These are phyloP conservation scores for Astrothelium macrocarpum DNA, from an alignment of 495 filamentous ascomycete species.

Conservation along the genomic window DNA sequence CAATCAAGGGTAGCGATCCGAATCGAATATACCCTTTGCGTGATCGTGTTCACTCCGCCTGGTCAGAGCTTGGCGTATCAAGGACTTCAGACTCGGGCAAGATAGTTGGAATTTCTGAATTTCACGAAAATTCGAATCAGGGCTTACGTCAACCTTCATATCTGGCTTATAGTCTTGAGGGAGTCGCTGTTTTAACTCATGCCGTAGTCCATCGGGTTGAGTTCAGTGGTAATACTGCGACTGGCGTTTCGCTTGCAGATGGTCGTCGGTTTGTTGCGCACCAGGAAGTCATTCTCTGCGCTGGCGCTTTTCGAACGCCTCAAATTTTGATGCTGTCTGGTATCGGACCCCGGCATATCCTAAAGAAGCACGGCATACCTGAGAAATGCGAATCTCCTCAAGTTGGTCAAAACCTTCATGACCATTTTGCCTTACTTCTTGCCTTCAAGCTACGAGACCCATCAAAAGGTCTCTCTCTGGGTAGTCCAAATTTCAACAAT, in stretches of 20 bases:
- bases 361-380: constrained; percentile 14
- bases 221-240: not conserved
- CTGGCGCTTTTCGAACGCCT: constrained; percentile 32
- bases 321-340: constrained; percentile 26
- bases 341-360: constrained; percentile 16
- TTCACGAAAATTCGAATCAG: not conserved
- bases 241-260: not conserved
- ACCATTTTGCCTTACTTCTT: constrained; percentile 12
- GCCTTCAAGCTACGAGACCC: not conserved
- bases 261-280: not conserved
- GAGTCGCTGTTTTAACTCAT: not conserved
- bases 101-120: not conserved
- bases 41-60: not conserved
- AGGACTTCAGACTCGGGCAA: not conserved
- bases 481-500: not conserved
- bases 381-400: constrained; percentile 12
- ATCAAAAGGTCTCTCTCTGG: not conserved
- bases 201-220: not conserved
- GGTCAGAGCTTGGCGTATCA: not conserved
- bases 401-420: constrained; percentile 27
- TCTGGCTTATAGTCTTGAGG: not conserved
- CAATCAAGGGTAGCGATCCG: not conserved
- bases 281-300: constrained; percentile 49
- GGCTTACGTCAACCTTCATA: not conserved
- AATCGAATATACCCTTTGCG: not conserved